Percentiles rank a stretch among this genome's conserved stretches.
These are phyloP conservation scores for Cadophora sp. DNA, from an alignment of 2,329 filamentous ascomycete genomes.

Conservation along the genomic window DNA sequence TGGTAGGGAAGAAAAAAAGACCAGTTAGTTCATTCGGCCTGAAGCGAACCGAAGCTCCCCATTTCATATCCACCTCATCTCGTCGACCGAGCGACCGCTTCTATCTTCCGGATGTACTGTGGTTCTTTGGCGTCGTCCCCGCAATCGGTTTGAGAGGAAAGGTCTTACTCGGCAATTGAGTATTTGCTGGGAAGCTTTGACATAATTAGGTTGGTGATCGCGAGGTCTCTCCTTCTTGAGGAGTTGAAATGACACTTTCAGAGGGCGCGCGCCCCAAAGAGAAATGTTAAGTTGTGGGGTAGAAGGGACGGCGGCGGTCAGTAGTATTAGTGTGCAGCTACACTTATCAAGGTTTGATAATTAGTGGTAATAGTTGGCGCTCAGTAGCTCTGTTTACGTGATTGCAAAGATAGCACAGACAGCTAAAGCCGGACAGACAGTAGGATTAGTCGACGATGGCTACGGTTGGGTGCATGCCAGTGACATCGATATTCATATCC, in stretches of 20 bases:
- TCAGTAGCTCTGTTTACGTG: slow-evolving; percentile 22
- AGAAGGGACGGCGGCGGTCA: slow-evolving; percentile 2
- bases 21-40: not conserved
- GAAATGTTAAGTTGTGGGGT: slow-evolving; percentile 12
- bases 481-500: slow-evolving; percentile 8
- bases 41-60: not conserved
- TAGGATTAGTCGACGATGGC: slow-evolving; percentile 25
- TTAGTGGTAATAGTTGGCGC: not conserved
- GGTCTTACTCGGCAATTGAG: not conserved
- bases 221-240: not conserved
- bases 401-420: slow-evolving; percentile 7
- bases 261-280: not conserved
- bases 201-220: not conserved
- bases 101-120: not conserved
- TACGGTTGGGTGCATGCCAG: not conserved
- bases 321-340: not conserved
- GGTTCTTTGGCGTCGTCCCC: not conserved
- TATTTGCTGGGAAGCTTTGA: not conserved
- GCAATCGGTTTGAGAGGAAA: not conserved
- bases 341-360: not conserved
- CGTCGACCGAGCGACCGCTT: not conserved
- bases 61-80: not conserved
- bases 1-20: not conserved
- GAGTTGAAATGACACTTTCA: not conserved
- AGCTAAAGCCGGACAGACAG: not conserved